These are phyloP conservation scores for Phytophthora constricta DNA, from an alignment of 352 stramenopile species.

Conservation along the genomic window DNA sequence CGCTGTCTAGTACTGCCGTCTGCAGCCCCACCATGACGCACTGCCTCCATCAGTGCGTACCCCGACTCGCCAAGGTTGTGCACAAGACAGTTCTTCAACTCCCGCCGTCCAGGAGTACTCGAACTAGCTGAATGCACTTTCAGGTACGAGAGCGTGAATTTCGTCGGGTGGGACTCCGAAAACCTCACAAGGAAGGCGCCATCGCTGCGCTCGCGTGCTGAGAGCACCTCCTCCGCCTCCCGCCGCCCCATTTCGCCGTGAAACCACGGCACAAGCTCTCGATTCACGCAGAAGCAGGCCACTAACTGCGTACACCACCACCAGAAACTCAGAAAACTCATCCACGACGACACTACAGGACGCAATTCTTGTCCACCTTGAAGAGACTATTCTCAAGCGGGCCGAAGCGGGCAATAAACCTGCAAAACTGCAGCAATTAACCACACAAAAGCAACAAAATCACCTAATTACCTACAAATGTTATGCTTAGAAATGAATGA, in stretches of 20 bases:
- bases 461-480: too few relatives aligned
- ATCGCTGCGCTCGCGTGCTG: slow-evolving; percentile 41
- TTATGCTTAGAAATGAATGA: too few relatives aligned
- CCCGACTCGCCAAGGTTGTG: slow-evolving; percentile 56
- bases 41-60: slow-evolving; percentile 61
- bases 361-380: slow-evolving; percentile 43
- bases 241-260: slow-evolving; percentile 63
- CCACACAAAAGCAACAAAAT: slow-evolving; percentile 14
- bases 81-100: slow-evolving; percentile 80
- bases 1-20: slow-evolving; percentile 32
- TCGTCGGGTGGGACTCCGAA: slow-evolving; percentile 78
- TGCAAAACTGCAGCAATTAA: slow-evolving; percentile 45
- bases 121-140: slow-evolving; percentile 58
- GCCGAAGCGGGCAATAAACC: slow-evolving; percentile 77
- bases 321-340: background rate
- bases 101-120: slow-evolving; percentile 43
- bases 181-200: slow-evolving; percentile 81
- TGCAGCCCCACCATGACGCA: slow-evolving; percentile 18
- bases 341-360: background rate
- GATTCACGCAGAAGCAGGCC: slow-evolving; percentile 62
- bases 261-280: slow-evolving; percentile 77
- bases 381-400: slow-evolving; percentile 59
- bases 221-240: slow-evolving; percentile 55
- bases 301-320: slow-evolving; percentile 34
- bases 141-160: slow-evolving; percentile 82